Conservation (phyloP, 2,329 filamentous ascomycete genomes). For the Ophiostoma quercus region DNA sequence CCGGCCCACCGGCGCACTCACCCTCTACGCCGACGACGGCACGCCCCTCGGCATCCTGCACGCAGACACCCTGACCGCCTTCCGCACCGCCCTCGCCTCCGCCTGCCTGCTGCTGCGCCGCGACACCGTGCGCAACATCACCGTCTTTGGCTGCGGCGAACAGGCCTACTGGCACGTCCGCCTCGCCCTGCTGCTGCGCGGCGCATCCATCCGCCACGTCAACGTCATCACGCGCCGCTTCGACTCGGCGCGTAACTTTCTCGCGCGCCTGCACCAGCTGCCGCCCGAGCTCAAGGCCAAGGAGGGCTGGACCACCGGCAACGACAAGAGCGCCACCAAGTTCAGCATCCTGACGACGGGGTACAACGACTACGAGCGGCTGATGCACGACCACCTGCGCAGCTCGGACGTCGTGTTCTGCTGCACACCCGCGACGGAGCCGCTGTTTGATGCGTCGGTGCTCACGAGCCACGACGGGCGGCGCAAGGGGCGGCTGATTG, state of each 20-base stretch:
- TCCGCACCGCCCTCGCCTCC: constrained; percentile 70
- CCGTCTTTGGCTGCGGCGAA: constrained; percentile 80
- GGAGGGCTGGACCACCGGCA: constrained; percentile 53
- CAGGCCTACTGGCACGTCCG: constrained; percentile 95
- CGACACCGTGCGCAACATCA: constrained; percentile 64
- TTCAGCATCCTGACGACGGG: constrained; percentile 64
- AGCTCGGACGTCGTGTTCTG: constrained; percentile 80
- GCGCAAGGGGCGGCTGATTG: constrained; percentile 64
- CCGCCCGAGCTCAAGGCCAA: constrained; percentile 42
- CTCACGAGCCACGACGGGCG: constrained; percentile 67
- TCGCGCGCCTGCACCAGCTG: constrained; percentile 50
- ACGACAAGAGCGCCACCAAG: constrained; percentile 44
- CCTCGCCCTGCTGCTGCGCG: constrained; percentile 69
- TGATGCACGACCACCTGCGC: constrained; percentile 65
- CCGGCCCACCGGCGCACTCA: constrained; percentile 59
- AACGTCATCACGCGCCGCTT: constrained; percentile 78
- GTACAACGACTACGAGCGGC: constrained; percentile 61
- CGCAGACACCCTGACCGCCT: constrained; percentile 69
- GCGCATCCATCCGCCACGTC: constrained; percentile 66
- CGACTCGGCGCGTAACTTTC: constrained; percentile 48
- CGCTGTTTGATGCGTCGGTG: constrained; percentile 68
- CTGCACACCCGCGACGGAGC: constrained; percentile 70
- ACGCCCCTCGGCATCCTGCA: constrained; percentile 63
- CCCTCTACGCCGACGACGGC: constrained; percentile 60
- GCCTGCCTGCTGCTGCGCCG: constrained; percentile 62